These are phyloP conservation scores for Lasiodiplodia gonubiensis DNA, from an alignment of 2,329 filamentous ascomycete species.

Conservation along the genomic window DNA sequence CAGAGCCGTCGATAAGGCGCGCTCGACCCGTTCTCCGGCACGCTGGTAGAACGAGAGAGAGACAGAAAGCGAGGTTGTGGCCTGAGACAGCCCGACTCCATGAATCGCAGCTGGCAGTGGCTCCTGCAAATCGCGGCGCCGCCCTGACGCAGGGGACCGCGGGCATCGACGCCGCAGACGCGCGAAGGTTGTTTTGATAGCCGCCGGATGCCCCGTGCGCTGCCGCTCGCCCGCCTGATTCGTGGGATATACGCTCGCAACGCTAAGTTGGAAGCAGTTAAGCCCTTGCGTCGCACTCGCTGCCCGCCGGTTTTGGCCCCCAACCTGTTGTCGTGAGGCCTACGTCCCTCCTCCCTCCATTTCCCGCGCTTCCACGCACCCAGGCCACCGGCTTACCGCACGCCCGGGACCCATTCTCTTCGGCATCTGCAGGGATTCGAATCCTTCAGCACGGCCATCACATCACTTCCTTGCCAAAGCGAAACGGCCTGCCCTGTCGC, in stretches of 20 bases:
- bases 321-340: conserved; percentile 4
- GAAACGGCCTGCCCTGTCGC: conserved; percentile 20
- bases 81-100: conserved; percentile 11
- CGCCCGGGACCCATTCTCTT: conserved; percentile 20
- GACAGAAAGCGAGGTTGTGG: conserved; percentile 20
- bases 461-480: conserved; percentile 24
- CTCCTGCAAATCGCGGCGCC: conserved; percentile 15
- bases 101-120: conserved; percentile 4
- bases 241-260: conserved; percentile 14
- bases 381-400: conserved; percentile 24
- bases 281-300: not conserved
- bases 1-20: conserved; percentile 24
- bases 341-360: conserved; percentile 1
- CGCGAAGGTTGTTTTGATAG: conserved; percentile 19
- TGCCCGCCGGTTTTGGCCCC: conserved; percentile 12
- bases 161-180: conserved; percentile 9
- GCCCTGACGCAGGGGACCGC: conserved; percentile 2
- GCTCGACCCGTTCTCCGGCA: conserved; percentile 21
- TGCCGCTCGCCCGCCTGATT: not conserved
- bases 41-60: conserved; percentile 6
- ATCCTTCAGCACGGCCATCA: conserved; percentile 28
- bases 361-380: conserved; percentile 23
- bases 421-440: not conserved
- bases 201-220: conserved; percentile 2
- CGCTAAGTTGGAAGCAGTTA: not conserved